Base-by-base conservation (phyloP, 2,329 filamentous ascomycete species). In the Fusarium sp. region DNA sequence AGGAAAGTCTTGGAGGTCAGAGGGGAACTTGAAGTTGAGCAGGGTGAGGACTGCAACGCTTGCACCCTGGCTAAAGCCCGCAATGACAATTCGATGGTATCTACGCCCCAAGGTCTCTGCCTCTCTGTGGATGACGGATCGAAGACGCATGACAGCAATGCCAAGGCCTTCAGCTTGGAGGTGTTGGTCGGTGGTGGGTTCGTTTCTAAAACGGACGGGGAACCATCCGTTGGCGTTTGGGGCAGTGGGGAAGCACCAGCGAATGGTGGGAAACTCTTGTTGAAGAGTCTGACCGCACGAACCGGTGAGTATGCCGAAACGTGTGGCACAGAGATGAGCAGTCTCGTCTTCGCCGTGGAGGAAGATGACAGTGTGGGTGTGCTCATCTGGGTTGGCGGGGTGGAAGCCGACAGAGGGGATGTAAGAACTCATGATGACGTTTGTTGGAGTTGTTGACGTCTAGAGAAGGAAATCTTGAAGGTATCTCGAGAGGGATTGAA, bases 211-310 rank as follows among this genome's bases (percentile, higher is more conserved):
- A 65, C 86, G 79, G 39, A 88, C 82, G 74, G 89, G 85, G 77
- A 88, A 89, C 88, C 87, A 89, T 74, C 87, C 85, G 39, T 72
- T 54, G 58, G 70, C 59, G 31, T 24, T 57, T 31, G 31, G 16
- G 13, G 18, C 33, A 3, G 83, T 82, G 11, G 86, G 86, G 64
- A 88, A 89, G 8, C 89, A 85, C 84, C 86, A 88, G 64, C 84
- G 83, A 73, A 87, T 80, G 5, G 82, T 81, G 8, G 87, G 86
- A 57, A 88, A 85, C 8, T 79, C 75, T 4, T 84, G 80, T 18
- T 76, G 48, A 5, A 88, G 82, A 13, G 79, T 80, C 18, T 73
- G 80, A 13, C 75, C 68, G 3, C 62, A 65, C 0, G 82, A 82
- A 68, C 82, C 79, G 29, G 63, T 73, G 22, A 77, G 82, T 68